phyloP scores from a whole-genome alignment of 139 green algal species.

The Tetraselmis chui region DNA sequence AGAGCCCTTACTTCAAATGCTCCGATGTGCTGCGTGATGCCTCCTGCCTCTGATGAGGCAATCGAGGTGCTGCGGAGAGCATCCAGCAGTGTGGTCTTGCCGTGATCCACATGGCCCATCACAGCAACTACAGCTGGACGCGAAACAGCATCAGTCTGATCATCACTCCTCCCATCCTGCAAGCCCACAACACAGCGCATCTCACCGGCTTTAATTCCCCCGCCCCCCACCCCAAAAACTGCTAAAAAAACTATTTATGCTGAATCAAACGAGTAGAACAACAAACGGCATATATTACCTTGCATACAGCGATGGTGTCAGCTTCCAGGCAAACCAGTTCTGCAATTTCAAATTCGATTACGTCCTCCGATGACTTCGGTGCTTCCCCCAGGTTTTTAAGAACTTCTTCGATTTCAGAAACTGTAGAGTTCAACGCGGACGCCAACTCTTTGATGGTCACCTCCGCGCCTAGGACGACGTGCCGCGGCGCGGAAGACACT shows the following conservation, averaged over 20 bases:
- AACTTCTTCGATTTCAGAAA: neutral
- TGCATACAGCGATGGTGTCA: neutral
- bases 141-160: neutral
- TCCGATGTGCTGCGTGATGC: slow-evolving; percentile 92
- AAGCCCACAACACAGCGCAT: too few relatives aligned
- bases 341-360: neutral
- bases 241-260: neutral
- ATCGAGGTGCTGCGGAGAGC: slow-evolving; percentile 73
- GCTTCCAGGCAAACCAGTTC: neutral
- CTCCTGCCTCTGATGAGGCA: slow-evolving; percentile 81
- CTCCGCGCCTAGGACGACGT: neutral
- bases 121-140: neutral
- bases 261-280: neutral
- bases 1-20: slow-evolving; percentile 80
- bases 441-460: neutral
- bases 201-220: too few relatives aligned
- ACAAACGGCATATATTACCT: neutral
- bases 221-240: too few relatives aligned
- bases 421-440: neutral
- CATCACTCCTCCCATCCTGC: neutral
- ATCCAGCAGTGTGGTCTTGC: slow-evolving; percentile 80
- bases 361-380: neutral
- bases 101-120: neutral
- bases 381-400: neutral
- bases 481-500: neutral